These are phyloP conservation scores for Williopsis jadinii DNA, from an alignment of 1,139 yeast species.

Conservation along the genomic window DNA sequence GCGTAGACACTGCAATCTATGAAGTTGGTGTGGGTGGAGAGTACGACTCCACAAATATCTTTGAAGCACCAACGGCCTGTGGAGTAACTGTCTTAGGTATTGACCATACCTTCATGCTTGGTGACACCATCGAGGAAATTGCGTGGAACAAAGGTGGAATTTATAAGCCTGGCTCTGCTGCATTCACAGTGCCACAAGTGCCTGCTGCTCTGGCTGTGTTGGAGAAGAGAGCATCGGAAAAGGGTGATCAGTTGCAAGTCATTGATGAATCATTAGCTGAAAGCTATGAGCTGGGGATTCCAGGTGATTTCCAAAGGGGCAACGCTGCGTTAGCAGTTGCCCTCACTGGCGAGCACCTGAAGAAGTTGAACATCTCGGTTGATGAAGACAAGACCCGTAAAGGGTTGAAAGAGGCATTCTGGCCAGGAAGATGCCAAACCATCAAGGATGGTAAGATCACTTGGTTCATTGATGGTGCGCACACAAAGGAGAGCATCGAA, in stretches of 20 bases:
- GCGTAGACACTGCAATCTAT: constrained; percentile 86
- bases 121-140: constrained; percentile 80
- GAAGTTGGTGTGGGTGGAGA: constrained; percentile 99
- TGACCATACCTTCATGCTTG: constrained; percentile 87
- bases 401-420: constrained; percentile 65
- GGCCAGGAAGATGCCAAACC: constrained; percentile 96
- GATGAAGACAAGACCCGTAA: constrained; percentile 36
- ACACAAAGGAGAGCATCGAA: constrained; percentile 77
- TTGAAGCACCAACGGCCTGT: constrained; percentile 72
- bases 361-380: constrained; percentile 33
- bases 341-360: constrained; percentile 60
- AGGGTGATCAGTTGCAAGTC: constrained; percentile 43
- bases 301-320: constrained; percentile 76
- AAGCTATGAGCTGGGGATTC: constrained; percentile 55
- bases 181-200: constrained; percentile 53
- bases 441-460: constrained; percentile 43
- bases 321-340: constrained; percentile 88
- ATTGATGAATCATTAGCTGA: constrained; percentile 36
- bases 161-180: constrained; percentile 61
- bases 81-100: constrained; percentile 87
- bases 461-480: constrained; percentile 96
- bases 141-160: constrained; percentile 98
- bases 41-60: constrained; percentile 88
- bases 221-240: constrained; percentile 59
- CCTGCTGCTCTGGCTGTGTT: constrained; percentile 47